These are phyloP conservation scores for Cystobasidium slooffiae DNA, from an alignment of 1,284 basidiomycete genomes.

Conservation along the genomic window DNA sequence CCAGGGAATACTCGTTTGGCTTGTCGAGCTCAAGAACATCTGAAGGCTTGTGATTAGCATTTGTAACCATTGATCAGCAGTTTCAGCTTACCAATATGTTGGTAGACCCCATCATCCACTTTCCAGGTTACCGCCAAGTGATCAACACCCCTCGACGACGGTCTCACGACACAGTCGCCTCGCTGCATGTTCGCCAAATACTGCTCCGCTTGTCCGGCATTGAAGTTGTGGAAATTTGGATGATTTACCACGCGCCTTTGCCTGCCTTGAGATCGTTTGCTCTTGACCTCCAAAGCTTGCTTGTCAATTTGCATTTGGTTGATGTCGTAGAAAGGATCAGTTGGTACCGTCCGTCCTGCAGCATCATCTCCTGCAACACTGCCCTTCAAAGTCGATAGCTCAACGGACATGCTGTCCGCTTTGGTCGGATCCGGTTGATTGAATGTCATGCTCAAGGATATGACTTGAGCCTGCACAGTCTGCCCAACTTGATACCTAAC, in stretches of 20 bases:
- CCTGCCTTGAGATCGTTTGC: constrained; percentile 77
- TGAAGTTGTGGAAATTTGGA: constrained; percentile 97
- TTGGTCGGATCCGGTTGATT: constrained; percentile 59
- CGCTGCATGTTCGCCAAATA: constrained; percentile 87
- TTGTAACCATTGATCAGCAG: neutral
- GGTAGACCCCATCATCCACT: constrained; percentile 93
- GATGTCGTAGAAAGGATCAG: constrained; percentile 73
- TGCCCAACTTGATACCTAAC: constrained; percentile 63
- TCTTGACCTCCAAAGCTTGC: constrained; percentile 73
- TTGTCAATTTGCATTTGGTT: constrained; percentile 70
- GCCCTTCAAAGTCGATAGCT: constrained; percentile 62
- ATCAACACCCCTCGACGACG: constrained; percentile 89
- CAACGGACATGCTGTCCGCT: constrained; percentile 73
- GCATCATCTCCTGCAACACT: constrained; percentile 62
- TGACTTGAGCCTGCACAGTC: constrained; percentile 79
- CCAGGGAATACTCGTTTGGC: constrained; percentile 65
- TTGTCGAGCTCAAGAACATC: constrained; percentile 83
- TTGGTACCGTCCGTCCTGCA: constrained; percentile 67
- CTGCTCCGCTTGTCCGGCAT: constrained; percentile 84
- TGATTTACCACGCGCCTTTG: constrained; percentile 89
- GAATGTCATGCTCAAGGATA: constrained; percentile 71
- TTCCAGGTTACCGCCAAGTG: constrained; percentile 99
- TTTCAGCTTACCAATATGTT: constrained; percentile 80
- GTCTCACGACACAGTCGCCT: constrained; percentile 93
- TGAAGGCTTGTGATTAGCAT: constrained; percentile 57